Percentiles rank a stretch among this genome's conserved stretches.
Conservation (phyloP, 495 filamentous ascomycete genomes). For the Cenococcum geophilum region DNA sequence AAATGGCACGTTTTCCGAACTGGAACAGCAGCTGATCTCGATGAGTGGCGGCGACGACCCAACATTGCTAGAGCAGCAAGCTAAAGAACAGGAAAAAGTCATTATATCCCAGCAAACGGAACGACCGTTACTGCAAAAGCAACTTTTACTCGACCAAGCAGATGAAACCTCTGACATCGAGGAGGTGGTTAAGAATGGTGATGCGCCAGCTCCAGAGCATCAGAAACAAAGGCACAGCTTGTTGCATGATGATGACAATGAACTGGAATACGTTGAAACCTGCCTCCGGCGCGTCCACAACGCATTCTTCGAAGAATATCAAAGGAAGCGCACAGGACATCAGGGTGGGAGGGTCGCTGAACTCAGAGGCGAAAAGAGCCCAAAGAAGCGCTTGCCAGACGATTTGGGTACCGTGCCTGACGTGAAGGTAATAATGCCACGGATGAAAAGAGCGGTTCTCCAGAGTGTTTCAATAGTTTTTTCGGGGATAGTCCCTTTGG, state of each 20-base stretch:
- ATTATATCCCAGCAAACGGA: constrained; percentile 85
- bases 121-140: constrained; percentile 76
- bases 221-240: constrained; percentile 64
- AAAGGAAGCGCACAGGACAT: constrained; percentile 44
- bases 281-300: constrained; percentile 69
- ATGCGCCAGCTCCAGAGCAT: constrained; percentile 41
- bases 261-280: constrained; percentile 66
- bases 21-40: constrained; percentile 63
- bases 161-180: constrained; percentile 44
- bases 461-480: constrained; percentile 67
- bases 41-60: constrained; percentile 72
- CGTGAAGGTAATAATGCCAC: constrained; percentile 72
- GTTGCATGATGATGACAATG: constrained; percentile 75
- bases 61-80: constrained; percentile 63
- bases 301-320: constrained; percentile 78
- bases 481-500: constrained; percentile 80
- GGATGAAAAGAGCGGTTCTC: constrained; percentile 67
- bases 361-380: constrained; percentile 49
- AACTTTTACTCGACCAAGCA: constrained; percentile 66
- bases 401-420: constrained; percentile 72
- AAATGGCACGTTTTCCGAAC: constrained; percentile 48
- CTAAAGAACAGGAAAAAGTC: constrained; percentile 73
- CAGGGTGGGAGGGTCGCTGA: constrained; percentile 56
- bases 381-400: constrained; percentile 45
- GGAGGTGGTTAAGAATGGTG: constrained; percentile 47